These are phyloP conservation scores for Urochloa ruziziensis DNA, from an alignment of 176 grass and related monocot genomes.

Conservation along the genomic window DNA sequence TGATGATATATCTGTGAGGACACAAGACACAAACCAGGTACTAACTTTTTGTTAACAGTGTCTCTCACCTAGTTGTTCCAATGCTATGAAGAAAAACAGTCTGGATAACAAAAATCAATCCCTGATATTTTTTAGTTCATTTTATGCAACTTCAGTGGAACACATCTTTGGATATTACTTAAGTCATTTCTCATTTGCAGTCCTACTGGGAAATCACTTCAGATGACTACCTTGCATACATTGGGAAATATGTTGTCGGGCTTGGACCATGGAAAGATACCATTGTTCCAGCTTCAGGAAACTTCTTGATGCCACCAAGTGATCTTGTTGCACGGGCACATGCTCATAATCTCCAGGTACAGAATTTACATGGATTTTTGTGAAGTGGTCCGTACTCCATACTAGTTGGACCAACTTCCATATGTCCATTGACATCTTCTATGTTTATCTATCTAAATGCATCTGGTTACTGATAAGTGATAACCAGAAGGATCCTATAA, in stretches of 20 bases:
- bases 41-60: neutral
- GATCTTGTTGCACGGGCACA: constrained; percentile 92
- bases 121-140: neutral
- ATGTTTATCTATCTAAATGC: neutral
- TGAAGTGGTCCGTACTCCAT: constrained; percentile 30
- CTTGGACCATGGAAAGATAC: constrained; percentile 98
- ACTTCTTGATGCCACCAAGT: constrained; percentile 67
- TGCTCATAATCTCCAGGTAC: constrained; percentile 93
- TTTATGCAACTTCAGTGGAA: neutral
- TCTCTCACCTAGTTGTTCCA: constrained; percentile 5
- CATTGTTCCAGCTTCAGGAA: constrained; percentile 64
- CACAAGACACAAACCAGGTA: constrained; percentile 95
- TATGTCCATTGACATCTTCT: neutral
- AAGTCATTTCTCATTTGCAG: constrained; percentile 45
- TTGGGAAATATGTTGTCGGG: constrained; percentile 71
- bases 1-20: constrained; percentile 65
- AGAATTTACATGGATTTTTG: neutral
- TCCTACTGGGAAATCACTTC: constrained; percentile 97
- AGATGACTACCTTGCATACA: constrained; percentile 78
- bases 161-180: constrained; percentile 21
- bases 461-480: neutral
- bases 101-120: neutral
- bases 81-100: neutral
- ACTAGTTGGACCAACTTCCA: neutral
- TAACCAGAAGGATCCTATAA: neutral